Evolutionary conservation across 768 basidiomycete species (phyloP), one percentile per base, ranked within the genome.

Genomic region (Kondoa subrosea): DNA sequence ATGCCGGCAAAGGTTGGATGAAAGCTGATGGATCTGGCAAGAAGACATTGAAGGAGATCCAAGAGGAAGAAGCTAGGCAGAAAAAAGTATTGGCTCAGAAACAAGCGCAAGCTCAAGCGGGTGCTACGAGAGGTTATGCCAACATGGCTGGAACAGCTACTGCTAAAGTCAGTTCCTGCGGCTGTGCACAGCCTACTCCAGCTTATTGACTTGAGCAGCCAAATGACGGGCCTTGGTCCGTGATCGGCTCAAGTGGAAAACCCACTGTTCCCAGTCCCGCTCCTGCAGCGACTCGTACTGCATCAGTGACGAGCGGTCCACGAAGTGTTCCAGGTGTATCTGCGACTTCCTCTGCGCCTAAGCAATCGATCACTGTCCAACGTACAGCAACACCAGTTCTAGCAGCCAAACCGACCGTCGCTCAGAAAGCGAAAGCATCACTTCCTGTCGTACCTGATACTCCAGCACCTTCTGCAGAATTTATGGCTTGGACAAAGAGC

Each of bases 41-140:
- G 81, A 95, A 91, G 81, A 88, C 89, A 1, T 86, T 99, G 86
- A 96, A 93, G 80, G 91, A 99, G 80, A 99, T 99, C 56, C 89
- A 93, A 75, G 93, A 97, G 77, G 95, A 99, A 73, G 95, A 99
- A 75, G 90, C 93, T 77, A 83, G 80, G 71, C 82, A 87, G 70
- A 91, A 90, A 81, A 87, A 85, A 77, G 71, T 73, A 31, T 73
- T 78, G 31, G 80, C 80, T 0, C 77, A 79, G 4, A 86, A 85
- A 76, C 84, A 87, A 71, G 75, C 76, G 25, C 72, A 84, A 81
- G 72, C 69, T 27, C 70, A 71, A 57, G 72, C 71, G 25, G 68
- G 66, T 3, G 40, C 21, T 3, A 83, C 86, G 75, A 81, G 88
- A 65, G 86, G 81, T 2, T 87, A 92, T 73, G 88, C 88, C 2